Base-by-base conservation (phyloP, 2,329 filamentous ascomycete genomes). In the Neophaeococcomyces mojaviensis region DNA sequence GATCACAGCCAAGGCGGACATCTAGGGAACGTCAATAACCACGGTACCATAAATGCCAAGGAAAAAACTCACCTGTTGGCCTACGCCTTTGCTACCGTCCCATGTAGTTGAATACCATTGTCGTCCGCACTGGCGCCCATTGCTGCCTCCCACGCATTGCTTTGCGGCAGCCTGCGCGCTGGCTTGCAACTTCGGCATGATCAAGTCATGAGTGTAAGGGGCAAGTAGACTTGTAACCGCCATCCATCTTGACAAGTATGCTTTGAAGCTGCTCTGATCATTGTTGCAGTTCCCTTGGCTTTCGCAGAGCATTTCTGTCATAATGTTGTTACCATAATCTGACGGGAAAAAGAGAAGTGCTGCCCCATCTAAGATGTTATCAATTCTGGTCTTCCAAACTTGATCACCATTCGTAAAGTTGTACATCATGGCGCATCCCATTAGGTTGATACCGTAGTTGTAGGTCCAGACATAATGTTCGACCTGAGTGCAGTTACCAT, bases 251-350 rank as follows among this genome's bases (percentile, higher is more conserved):
- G 79, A 73, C n/a, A 86, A 68, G 48, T 82, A 81, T 33, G 82
- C 82, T 64, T 86, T 86, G 74, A 84, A 88, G 1, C 78, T 78
- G 49, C 78, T 64, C 71, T 88, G 84, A 57, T 90, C 86, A 38
- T 76, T 71, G 48, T 81, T 81, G 68, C 86, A 90, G 16, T 67
- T 73, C 16, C 62, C 60, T 65, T 2, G 71, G 66, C n/a, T n/a
- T 55, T 88, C 84, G 65, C 86, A 90, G 10, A 79, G 70, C 2
- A 77, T 65, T 62, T 90, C 86, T 46, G 68, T 78, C 55, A 84
- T 79, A 53, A 83, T 70, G 35, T 73, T 72, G 12, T 77, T 64
- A 34, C 59, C 63, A 26, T 61, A 62, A 19, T 64, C 46, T 12
- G 41, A 10, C 10, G 69, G 69, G 64, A 81, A 80, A 58, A 81